Evolutionary conservation across 163 green algal genomes (phyloP), one percentile per base, ranked within the genome.

Genomic region (Scenedesmus sp.): DNA sequence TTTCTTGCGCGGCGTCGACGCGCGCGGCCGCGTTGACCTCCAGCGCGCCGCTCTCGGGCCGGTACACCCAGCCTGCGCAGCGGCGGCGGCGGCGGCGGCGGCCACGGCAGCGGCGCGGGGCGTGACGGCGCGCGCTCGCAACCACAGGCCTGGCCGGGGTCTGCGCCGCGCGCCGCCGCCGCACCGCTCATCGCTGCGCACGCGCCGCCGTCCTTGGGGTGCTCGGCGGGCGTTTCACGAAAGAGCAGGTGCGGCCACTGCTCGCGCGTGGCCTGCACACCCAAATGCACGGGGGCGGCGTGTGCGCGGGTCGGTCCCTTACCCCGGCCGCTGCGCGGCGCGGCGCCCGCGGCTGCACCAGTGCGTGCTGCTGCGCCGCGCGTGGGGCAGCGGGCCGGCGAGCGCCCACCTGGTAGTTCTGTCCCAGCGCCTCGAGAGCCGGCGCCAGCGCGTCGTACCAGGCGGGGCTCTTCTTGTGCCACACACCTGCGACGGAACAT

Each of bases 191-290:
- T n/a, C n/a, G n/a, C n/a, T n/a, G n/a, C n/a, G n/a, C n/a, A n/a
- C n/a, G n/a, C n/a, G n/a, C n/a, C n/a, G n/a, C n/a, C 26, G 28
- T 62, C 60, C 3, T 17, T 34, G 15, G 28, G 28, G 58, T 79
- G 71, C 4, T 31, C 5, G 24, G 57, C 57, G 2, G 71, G 71
- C 0, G 42, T 71, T 42, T 79, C 57, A 7, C 58, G 24, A 26
- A 63, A 79, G 22, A 79, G 18, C 39, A 79, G 45, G 47, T 79
- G 58, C 28, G 71, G 71, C 58, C 57, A 79, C 28, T 36, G 33
- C 3, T 14, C 39, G 3, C 24, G 39, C 9, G 29, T 71, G 17
- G 6, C 31, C 71, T 63, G 31, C n/a, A n/a, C n/a, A n/a, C n/a
- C n/a, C n/a, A n/a, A 22, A 6, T 60, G 3, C 20, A 28, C n/a